A percentile compares a stretch with the other conserved stretches of the same genome.
Evolutionary conservation across 2,329 filamentous ascomycete genomes (phyloP).

Genomic region (Hypoxylon sp.): DNA sequence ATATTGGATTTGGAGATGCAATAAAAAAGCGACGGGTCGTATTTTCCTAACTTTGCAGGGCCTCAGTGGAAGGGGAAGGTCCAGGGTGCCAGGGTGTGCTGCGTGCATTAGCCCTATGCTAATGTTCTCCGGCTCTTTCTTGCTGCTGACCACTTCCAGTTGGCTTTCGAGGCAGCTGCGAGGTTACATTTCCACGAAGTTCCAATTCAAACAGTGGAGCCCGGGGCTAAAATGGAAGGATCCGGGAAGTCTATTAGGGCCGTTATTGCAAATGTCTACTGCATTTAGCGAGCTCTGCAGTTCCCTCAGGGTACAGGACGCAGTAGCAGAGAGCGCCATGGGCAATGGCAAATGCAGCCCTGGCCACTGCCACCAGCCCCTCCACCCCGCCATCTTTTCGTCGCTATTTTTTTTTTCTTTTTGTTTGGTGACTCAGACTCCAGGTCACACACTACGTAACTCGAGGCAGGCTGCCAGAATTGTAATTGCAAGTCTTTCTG

Average conservation of each 20-base stretch:
- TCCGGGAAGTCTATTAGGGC: slow-evolving; percentile 35
- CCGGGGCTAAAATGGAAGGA: slow-evolving; percentile 35
- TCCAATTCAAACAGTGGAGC: slow-evolving; percentile 42
- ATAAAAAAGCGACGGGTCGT: slow-evolving; percentile 34
- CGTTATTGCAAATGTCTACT: slow-evolving; percentile 13
- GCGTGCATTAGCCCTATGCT: slow-evolving; percentile 43
- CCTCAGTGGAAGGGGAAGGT: slow-evolving; percentile 12
- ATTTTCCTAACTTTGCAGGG: slow-evolving; percentile 23
- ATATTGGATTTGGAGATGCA: slow-evolving; percentile 36
- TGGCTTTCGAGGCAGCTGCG: slow-evolving; percentile 7
- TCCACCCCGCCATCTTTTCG: slow-evolving; percentile 17
- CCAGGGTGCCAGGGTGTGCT: slow-evolving; percentile 26
- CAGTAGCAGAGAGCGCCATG: too few species aligned
- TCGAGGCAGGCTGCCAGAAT: slow-evolving; percentile 11
- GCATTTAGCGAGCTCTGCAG: background rate
- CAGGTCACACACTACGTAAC: slow-evolving; percentile 24
- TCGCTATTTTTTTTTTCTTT: background rate
- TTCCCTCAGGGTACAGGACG: background rate
- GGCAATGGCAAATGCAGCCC: slow-evolving; percentile 9
- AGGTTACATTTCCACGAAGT: slow-evolving; percentile 42
- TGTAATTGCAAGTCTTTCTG: background rate
- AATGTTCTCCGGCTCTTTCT: slow-evolving; percentile 31
- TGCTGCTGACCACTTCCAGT: slow-evolving; percentile 22
- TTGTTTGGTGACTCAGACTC: slow-evolving; percentile 27
- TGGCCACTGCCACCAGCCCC: slow-evolving; percentile 8